phyloP scores from a whole-genome alignment of 768 basidiomycete species.

The Leccinum barrowsii region DNA sequence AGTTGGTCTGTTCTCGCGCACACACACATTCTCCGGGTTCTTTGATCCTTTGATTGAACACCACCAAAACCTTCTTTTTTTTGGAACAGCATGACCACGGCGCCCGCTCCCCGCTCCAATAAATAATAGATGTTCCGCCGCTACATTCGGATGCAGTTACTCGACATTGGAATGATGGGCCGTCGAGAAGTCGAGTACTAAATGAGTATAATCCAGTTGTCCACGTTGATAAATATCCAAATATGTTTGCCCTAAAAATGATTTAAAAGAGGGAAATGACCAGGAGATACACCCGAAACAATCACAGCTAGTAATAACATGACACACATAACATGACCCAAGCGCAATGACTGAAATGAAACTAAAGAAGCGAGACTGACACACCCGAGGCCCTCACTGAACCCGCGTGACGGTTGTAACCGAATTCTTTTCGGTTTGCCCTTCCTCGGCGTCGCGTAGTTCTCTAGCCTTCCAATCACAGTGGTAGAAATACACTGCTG shows the following conservation, averaged over 20 bases:
- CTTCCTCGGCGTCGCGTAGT: constrained; percentile 38
- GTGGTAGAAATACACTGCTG: constrained; percentile 63
- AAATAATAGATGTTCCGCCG: not conserved
- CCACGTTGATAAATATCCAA: not conserved
- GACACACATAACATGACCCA: not conserved
- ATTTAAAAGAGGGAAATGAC: not conserved
- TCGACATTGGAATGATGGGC: not conserved
- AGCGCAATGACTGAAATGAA: too few relatives aligned
- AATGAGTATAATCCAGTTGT: not conserved
- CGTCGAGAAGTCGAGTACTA: not conserved
- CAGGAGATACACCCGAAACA: not conserved
- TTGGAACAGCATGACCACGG: not conserved
- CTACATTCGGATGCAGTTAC: not conserved
- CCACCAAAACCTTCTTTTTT: not conserved
- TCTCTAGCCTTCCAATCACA: constrained; percentile 43
- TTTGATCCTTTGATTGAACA: not conserved
- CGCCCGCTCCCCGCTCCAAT: not conserved
- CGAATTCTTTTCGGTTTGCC: constrained; percentile 9
- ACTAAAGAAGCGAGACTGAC: not conserved
- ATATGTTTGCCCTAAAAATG: not conserved
- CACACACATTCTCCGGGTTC: not conserved
- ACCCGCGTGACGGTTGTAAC: constrained; percentile 3
- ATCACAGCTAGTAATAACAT: not conserved
- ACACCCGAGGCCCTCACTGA: not conserved
- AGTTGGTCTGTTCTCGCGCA: not conserved